A percentile compares a stretch with the other conserved stretches of the same genome.
phyloP scores from a whole-genome alignment of 306 rosid species.

The Oxytropis ochrocephala region DNA sequence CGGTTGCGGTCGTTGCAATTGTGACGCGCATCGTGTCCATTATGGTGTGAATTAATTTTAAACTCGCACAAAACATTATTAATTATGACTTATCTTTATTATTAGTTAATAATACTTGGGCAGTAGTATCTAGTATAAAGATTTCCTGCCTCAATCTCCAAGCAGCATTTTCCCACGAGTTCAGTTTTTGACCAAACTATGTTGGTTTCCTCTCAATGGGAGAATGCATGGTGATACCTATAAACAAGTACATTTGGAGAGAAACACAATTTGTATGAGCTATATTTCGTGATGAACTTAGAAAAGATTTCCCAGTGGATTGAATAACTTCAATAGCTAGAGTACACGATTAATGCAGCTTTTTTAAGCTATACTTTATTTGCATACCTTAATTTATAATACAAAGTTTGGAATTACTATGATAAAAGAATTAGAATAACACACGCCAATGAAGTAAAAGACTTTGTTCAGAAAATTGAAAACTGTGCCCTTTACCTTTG shows the following conservation, averaged over 20 bases:
- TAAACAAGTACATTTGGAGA: not conserved
- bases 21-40: too few species aligned
- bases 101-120: too few species aligned
- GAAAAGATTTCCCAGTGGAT: not conserved
- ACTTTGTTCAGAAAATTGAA: not conserved
- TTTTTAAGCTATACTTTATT: not conserved
- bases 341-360: not conserved
- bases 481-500: not conserved
- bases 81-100: too few species aligned
- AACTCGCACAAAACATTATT: too few species aligned
- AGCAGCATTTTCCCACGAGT: too few species aligned
- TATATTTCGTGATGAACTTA: slow-evolving; percentile 5
- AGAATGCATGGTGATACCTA: too few species aligned
- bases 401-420: not conserved
- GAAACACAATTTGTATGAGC: slow-evolving; percentile 17
- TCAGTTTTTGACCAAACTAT: too few species aligned
- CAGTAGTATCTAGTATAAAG: too few species aligned
- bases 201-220: too few species aligned
- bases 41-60: too few species aligned
- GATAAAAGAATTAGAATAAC: not conserved
- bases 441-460: slow-evolving; percentile 7
- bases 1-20: too few species aligned
- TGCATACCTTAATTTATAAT: not conserved
- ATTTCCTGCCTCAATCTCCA: too few species aligned
- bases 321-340: not conserved